Base-by-base conservation (phyloP, 2,329 filamentous ascomycete genomes). In the Pseudogymnoascus verrucosus region DNA sequence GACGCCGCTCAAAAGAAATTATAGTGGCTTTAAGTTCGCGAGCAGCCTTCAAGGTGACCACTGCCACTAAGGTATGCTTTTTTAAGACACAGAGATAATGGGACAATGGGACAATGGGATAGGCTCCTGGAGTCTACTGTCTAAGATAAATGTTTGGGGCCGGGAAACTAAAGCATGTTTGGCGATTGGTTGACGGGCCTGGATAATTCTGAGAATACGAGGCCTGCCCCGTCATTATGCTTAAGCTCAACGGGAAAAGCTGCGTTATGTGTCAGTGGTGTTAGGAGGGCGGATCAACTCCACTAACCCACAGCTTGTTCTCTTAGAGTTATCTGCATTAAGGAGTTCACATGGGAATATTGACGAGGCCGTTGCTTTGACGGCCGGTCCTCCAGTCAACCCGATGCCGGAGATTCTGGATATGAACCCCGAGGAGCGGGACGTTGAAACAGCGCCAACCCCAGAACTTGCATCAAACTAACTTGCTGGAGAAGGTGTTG, bases 281-380 rank as follows among this genome's bases (percentile, higher is more conserved):
- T 57, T 14, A 34, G 7, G 28, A 21, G 51, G 34, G n/a, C 51
- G 51, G 51, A 57, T 57, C 51, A 34, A 10, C n/a, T 19, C 16
- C 28, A 57, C n/a, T 57, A 57, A 31, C 28, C 16, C 11, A 57
- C 28, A 57, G 5, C 51, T 57, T 57, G 28, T 57, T 57, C 16
- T 16, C 16, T 34, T 57, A 23, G 47, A 57, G 47, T 57, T 57
- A 14, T 26, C 51, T 57, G 16, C 51, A 34, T 21, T 4, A 21
- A 34, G 10, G 26, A 57, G 51, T 34, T 57, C 51, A 57, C 51
- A 57, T 57, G 51, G 51, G 28, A 57, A 57, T 57, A 19, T 57
- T 57, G 51, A 57, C 16, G n/a, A 14, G 8, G 14, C 19, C 11
- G 16, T 57, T 16, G 28, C 11, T 57, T 11, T 34, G 11, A 34